phyloP scores from a whole-genome alignment of 2,329 filamentous ascomycete genomes.

The Colletotrichum sp. region DNA sequence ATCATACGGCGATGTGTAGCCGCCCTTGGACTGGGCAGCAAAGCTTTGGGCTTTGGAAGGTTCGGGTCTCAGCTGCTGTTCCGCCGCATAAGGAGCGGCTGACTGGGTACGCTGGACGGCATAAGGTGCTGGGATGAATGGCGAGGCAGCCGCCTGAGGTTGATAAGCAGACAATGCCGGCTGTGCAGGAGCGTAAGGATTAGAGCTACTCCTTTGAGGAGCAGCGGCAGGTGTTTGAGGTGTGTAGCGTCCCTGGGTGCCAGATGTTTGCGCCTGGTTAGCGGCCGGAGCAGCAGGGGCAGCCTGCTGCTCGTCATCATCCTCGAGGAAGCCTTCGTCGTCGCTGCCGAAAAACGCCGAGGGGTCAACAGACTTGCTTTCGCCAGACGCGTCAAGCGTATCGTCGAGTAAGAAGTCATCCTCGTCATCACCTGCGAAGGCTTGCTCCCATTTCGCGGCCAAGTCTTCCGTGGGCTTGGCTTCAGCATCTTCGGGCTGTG shows the following conservation, averaged over 20 bases:
- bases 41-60: constrained; percentile 78
- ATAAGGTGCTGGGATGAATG: constrained; percentile 21
- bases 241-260: constrained; percentile 21
- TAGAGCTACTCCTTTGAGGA: neutral
- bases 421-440: constrained; percentile 77
- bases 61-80: constrained; percentile 42
- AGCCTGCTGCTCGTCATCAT: constrained; percentile 50
- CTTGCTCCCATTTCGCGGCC: constrained; percentile 82
- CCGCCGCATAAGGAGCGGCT: constrained; percentile 40
- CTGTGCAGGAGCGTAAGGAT: neutral
- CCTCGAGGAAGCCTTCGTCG: constrained; percentile 84
- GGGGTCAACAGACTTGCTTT: constrained; percentile 60
- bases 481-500: constrained; percentile 22
- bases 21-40: constrained; percentile 86
- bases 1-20: constrained; percentile 94
- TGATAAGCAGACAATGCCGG: constrained; percentile 23
- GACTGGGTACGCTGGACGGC: constrained; percentile 27
- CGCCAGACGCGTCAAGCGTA: constrained; percentile 42
- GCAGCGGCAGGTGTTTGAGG: neutral
- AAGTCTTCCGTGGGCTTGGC: constrained; percentile 61
- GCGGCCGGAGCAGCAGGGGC: constrained; percentile 23
- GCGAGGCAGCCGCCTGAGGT: constrained; percentile 18
- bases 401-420: constrained; percentile 68
- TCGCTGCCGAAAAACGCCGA: constrained; percentile 79
- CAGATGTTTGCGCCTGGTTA: neutral